Evolutionary conservation across 2,329 filamentous ascomycete species (phyloP), one percentile per base, ranked within the genome.

Genomic region (Zopfia rhizophila): DNA sequence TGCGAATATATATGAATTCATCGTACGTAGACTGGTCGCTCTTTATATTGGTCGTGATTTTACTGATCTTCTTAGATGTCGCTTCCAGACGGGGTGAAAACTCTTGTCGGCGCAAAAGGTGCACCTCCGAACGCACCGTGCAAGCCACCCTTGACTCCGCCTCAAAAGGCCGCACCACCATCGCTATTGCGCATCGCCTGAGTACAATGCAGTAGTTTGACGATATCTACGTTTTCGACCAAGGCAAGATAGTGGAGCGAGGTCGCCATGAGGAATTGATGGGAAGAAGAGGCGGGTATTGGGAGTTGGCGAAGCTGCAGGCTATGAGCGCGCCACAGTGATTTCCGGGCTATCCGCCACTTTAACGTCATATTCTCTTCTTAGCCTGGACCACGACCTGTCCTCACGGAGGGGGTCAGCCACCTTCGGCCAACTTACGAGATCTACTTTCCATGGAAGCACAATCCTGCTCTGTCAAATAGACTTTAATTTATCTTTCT

Each of bases 151-250:
- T 94, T 12, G 89, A 97, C 70, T 85, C 86, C 53, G 91, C 91
- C 2, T 87, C 90, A 14, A 88, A 89, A 73, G 90, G 90, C 7
- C 83, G 91, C 38, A 96, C 91, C 83, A 97, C 93, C 0, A 94
- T 99, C 53, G 92, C 93, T 1, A 93, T 99, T 1, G 94, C 94
- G 3, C 93, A 99, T 73, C 82, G 94, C 17, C 77, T 99, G 5
- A 91, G 86, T 64, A 97, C 94, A 0, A 97, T 97, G 50, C 91
- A 96, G 68, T 92, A 94, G 68, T 93, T 93, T 0, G 93, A 97
- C 66, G 77, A 93, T 36, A 97, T 97, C 60, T 97, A 95, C 56
- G 93, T 97, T n/a, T 94, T 97, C 68, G 92, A 97, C 70, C 86
- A 90, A 61, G 94, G 93, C 6, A 82, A 84, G 48, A 84, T 97